phyloP scores from a whole-genome alignment of 73 alveolate species.

The Paramecium biaurelia region DNA sequence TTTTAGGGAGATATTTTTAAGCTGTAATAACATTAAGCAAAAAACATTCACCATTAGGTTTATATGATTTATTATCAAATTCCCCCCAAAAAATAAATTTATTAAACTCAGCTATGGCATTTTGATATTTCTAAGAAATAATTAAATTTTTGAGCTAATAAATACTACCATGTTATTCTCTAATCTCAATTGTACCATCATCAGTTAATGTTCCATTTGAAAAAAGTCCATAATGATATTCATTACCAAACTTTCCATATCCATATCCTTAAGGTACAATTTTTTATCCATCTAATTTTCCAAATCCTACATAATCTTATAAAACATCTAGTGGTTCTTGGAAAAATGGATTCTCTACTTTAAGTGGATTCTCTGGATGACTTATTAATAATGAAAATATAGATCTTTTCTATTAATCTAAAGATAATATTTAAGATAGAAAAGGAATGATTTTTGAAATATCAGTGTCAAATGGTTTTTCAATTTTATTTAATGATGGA shows the following conservation, averaged over 20 bases:
- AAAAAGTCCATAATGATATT: not conserved
- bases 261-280: not conserved
- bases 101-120: not conserved
- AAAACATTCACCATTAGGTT: not conserved
- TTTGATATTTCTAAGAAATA: not conserved
- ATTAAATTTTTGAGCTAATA: not conserved
- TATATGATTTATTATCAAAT: not conserved
- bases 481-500: not conserved
- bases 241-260: not conserved
- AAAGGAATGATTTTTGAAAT: not conserved
- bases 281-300: not conserved
- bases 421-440: not conserved
- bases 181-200: not conserved
- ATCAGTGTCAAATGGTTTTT: not conserved
- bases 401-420: not conserved
- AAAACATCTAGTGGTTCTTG: not conserved
- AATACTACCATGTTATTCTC: not conserved
- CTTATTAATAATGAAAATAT: not conserved
- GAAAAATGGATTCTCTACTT: not conserved
- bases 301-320: not conserved
- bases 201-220: not conserved
- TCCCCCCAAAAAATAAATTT: not conserved
- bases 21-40: not conserved
- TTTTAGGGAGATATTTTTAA: not conserved
- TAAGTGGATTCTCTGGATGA: slow-evolving; percentile 26